Base-by-base conservation (phyloP, 2,329 filamentous ascomycete genomes). In the Pseudogymnoascus sp. region DNA sequence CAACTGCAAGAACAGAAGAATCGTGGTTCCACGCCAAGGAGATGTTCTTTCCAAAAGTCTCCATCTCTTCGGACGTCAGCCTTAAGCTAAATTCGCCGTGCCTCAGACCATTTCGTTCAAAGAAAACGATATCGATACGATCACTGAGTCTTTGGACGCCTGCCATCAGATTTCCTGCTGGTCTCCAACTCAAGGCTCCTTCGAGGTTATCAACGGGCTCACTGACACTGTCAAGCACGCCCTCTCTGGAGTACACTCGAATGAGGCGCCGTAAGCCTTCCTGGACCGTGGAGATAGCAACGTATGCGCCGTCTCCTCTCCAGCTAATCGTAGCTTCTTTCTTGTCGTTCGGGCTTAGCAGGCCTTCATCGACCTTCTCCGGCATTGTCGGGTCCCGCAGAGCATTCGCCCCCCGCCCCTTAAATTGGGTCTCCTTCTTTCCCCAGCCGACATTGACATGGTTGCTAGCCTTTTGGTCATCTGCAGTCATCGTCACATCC, bases 401-500 rank as follows among this genome's bases (percentile, higher is more conserved):
- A 18, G 91, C 91, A 74, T 84, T 85, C 61, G 92, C 92, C 63
- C 92, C 84, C 68, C 89, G 90, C 57, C 94, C 94, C 70, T 96
- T 89, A 72, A 99, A 99, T 72, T 99, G 94, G 0, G 94, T 99
- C 74, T 99, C 94, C 71, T 89, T 90, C 77, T 97, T 97, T 62
- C 94, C 94, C 94, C 94, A 99, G 57, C 94, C 94, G 19, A 99
- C 92, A 18, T 91, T 95, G 61, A 96, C 94, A 76, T 96, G 92
- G 71, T 87, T 94, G 23, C 88, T 97, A n/a, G 84, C 83, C 67
- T 88, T 88, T 64, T 95, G 81, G 73, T 95, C 92, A 45, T 92
- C 89, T 0, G 77, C 71, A 0, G 82, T 83, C 72, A 97, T 84
- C 33, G 79, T 76, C 58, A 89, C 80, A 72, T 92, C 88, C 33